Conservation (phyloP, 2,329 filamentous ascomycete species). For the Colletotrichum coccodes region DNA sequence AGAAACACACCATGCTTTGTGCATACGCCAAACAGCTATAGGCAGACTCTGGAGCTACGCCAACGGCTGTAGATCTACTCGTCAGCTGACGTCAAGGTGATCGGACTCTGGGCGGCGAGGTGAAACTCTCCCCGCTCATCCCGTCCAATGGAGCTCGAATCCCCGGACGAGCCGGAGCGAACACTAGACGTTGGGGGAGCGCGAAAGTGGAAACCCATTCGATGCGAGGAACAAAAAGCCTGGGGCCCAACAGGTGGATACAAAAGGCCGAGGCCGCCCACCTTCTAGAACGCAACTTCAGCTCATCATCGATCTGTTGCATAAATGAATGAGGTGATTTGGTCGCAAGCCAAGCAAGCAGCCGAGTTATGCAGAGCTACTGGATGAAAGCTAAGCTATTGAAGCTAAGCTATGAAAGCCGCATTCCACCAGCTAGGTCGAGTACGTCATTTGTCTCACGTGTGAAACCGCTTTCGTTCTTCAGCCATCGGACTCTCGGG, state of each 20-base stretch:
- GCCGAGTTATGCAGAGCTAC: background rate
- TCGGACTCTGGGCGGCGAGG: constrained; percentile 17
- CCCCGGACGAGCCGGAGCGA: constrained; percentile 16
- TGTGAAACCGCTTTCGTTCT: constrained; percentile 27
- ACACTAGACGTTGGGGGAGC: constrained; percentile 3
- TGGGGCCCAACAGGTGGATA: background rate
- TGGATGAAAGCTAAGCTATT: background rate
- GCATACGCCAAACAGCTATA: background rate
- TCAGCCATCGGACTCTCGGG: constrained; percentile 23
- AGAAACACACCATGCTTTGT: background rate
- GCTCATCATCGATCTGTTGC: background rate
- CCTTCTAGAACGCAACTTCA: background rate
- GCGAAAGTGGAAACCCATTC: background rate
- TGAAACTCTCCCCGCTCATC: constrained; percentile 25
- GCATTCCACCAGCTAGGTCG: background rate
- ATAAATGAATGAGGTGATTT: constrained; percentile 27
- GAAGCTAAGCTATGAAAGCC: background rate
- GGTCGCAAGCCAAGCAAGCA: background rate
- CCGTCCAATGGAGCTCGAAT: background rate
- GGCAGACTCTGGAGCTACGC: background rate
- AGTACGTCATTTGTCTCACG: constrained; percentile 23
- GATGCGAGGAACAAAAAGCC: background rate
- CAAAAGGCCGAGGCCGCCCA: background rate
- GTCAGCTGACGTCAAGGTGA: constrained; percentile 35
- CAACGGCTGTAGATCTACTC: constrained; percentile 13